These are phyloP conservation scores for Euphrasia arctica DNA, from an alignment of 305 asterid genomes.

Conservation along the genomic window DNA sequence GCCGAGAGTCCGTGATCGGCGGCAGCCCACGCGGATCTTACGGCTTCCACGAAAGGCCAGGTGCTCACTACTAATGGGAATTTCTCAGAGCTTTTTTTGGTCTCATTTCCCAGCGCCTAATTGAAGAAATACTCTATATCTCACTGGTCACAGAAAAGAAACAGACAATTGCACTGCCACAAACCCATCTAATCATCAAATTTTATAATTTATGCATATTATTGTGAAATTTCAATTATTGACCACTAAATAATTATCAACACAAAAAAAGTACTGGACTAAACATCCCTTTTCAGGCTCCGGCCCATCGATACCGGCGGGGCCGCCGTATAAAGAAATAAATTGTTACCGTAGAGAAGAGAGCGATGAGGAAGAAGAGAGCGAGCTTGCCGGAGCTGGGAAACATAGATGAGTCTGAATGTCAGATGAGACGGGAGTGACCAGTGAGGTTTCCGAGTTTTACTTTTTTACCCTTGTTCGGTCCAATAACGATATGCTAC, in stretches of 20 bases:
- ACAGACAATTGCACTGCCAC: background rate
- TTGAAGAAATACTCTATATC: slow-evolving; percentile 14
- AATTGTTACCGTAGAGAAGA: slow-evolving; percentile 28
- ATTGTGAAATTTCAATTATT: background rate
- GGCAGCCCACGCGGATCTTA: slow-evolving; percentile 79
- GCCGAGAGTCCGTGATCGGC: slow-evolving; percentile 65
- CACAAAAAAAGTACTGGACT: background rate
- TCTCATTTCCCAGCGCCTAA: slow-evolving; percentile 53
- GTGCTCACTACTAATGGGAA: slow-evolving; percentile 89
- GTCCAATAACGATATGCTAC: too few species aligned
- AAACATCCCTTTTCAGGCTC: background rate
- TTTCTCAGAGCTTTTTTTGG: slow-evolving; percentile 30
- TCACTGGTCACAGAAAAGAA: background rate
- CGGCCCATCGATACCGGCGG: background rate
- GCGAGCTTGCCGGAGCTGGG: slow-evolving; percentile 24
- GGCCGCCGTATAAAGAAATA: background rate
- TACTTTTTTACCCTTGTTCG: background rate
- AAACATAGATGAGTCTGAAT: slow-evolving; percentile 16
- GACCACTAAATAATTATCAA: background rate
- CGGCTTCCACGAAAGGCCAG: slow-evolving; percentile 95
- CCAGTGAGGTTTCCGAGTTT: background rate
- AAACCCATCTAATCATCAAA: background rate
- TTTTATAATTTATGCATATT: background rate
- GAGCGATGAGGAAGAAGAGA: slow-evolving; percentile 22
- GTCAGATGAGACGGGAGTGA: too few species aligned